Percentiles rank a stretch among this genome's conserved stretches.
phyloP scores from a whole-genome alignment of 805 yeast species.

The Spathaspora hagerdaliae region DNA sequence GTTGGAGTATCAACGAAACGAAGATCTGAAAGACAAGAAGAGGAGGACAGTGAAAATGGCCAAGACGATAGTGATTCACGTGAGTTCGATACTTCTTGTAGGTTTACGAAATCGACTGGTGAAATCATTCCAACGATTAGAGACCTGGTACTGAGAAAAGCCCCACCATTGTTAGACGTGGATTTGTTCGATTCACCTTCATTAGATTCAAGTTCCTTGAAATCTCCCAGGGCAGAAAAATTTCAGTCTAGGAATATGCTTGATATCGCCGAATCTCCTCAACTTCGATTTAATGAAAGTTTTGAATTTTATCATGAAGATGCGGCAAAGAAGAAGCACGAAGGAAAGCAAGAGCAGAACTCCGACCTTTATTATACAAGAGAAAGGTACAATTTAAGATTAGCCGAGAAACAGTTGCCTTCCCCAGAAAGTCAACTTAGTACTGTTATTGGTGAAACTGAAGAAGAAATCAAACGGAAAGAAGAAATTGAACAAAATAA shows the following conservation, averaged over 20 bases:
- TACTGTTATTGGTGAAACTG: neutral
- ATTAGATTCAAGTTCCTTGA: too few species aligned
- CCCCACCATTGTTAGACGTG: slow-evolving; percentile 7
- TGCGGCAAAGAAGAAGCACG: slow-evolving; percentile 8
- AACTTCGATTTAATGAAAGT: too few species aligned
- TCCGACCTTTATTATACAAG: too few species aligned
- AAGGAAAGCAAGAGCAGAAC: neutral
- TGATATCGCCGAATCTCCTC: neutral
- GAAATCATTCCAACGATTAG: neutral
- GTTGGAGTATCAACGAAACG: too few species aligned
- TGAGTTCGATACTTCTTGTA: too few species aligned
- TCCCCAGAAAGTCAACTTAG: neutral
- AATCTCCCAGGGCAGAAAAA: too few species aligned
- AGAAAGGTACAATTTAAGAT: neutral
- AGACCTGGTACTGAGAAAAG: slow-evolving; percentile 9
- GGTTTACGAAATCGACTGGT: neutral
- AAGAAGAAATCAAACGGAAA: slow-evolving; percentile 3
- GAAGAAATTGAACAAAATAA: slow-evolving; percentile 6
- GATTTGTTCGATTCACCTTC: too few species aligned
- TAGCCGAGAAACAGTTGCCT: neutral
- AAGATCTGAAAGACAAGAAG: too few species aligned
- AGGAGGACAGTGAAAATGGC: too few species aligned
- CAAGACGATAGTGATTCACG: too few species aligned
- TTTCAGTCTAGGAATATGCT: too few species aligned
- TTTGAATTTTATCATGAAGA: slow-evolving; percentile 19